Conservation (phyloP, 129 eudicot species). For the Cynara cardunculus region DNA sequence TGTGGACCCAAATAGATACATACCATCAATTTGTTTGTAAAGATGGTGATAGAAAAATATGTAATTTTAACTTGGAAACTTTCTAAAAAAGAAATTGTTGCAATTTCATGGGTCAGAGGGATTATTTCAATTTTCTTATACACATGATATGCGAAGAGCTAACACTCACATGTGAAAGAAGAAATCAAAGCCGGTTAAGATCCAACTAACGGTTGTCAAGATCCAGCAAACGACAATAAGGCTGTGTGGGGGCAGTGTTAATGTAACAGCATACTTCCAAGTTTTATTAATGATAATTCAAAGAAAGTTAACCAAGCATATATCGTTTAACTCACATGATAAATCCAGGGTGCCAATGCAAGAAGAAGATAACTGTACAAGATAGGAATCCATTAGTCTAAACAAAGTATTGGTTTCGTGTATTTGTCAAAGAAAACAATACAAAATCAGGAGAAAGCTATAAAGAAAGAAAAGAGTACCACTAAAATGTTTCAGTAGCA, state of each 20-base stretch:
- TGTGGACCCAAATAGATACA: not conserved
- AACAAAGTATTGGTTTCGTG: not conserved
- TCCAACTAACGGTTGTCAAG: slow-evolving; percentile 57
- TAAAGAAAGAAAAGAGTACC: not conserved
- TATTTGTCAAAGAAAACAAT: not conserved
- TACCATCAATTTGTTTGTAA: not conserved
- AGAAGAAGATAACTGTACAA: slow-evolving; percentile 49
- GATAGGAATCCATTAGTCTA: slow-evolving; percentile 38
- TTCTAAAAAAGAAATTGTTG: not conserved
- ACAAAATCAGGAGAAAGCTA: not conserved
- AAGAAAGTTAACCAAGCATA: slow-evolving; percentile 3
- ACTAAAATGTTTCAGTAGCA: not conserved
- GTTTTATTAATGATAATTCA: not conserved
- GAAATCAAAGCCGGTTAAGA: slow-evolving; percentile 62
- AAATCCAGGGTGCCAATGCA: slow-evolving; percentile 62
- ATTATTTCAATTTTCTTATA: not conserved
- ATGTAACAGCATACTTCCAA: not conserved
- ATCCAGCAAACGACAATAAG: slow-evolving; percentile 56
- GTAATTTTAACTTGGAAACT: not conserved
- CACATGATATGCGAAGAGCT: not conserved
- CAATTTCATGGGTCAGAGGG: not conserved
- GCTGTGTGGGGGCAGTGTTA: slow-evolving; percentile 26
- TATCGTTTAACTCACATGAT: slow-evolving; percentile 41
- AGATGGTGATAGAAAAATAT: not conserved
- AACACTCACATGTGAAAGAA: slow-evolving; percentile 56